Evolutionary conservation across 2,329 filamentous ascomycete genomes (phyloP).

Genomic region (Dothiorella sarmentorum): DNA sequence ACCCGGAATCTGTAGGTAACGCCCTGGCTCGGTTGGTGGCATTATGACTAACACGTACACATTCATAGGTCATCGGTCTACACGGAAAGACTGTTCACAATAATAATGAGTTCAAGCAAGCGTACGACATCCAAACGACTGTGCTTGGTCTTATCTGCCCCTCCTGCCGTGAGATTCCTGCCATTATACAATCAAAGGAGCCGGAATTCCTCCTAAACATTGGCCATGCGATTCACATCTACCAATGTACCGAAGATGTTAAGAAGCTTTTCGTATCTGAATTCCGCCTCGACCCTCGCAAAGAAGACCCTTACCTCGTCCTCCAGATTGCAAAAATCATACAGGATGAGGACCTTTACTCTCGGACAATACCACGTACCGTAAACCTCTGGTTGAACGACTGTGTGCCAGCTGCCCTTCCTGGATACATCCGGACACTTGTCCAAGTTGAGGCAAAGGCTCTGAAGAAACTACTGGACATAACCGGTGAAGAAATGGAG

Average conservation of each 20-base stretch:
- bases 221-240: not conserved
- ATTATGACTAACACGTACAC: not conserved
- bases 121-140: not conserved
- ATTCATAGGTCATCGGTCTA: not conserved
- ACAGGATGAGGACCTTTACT: not conserved
- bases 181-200: not conserved
- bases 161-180: not conserved
- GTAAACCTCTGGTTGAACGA: not conserved
- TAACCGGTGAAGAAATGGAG: not conserved
- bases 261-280: not conserved
- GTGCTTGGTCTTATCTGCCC: not conserved
- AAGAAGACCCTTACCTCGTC: not conserved
- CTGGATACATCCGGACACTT: not conserved
- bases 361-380: not conserved
- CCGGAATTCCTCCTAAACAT: not conserved
- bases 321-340: not conserved
- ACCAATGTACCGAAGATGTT: not conserved
- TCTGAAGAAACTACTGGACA: not conserved
- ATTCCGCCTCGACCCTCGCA: not conserved
- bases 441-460: not conserved
- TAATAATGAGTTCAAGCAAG: not conserved
- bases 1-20: too few relatives aligned
- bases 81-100: not conserved
- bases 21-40: not conserved
- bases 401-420: too few relatives aligned